Percentiles rank a stretch among this genome's conserved stretches.
Evolutionary conservation across 75 land plant species (phyloP).

Genomic region (Pinus taeda): DNA sequence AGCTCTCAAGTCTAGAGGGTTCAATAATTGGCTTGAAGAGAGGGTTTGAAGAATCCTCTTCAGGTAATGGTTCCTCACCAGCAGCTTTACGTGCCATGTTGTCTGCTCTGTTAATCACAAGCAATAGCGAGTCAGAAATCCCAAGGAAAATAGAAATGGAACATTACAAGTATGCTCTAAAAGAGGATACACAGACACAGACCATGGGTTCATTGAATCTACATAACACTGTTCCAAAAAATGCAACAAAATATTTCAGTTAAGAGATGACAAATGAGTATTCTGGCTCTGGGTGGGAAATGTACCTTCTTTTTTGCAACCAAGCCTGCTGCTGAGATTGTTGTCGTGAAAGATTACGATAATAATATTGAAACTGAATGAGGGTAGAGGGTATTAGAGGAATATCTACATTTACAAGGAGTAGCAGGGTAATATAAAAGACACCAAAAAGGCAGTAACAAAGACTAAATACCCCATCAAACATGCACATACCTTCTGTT

Average conservation of each 20-base stretch:
- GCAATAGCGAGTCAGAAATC: not conserved
- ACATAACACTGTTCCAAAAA: not conserved
- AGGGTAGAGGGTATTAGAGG: not conserved
- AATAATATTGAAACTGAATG: conserved; percentile 83
- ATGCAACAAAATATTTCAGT: not conserved
- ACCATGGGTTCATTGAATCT: not conserved
- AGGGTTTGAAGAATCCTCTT: conserved; percentile 92
- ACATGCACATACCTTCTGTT: conserved; percentile 68
- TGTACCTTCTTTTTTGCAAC: conserved; percentile 92
- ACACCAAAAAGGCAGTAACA: not conserved
- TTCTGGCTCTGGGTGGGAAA: not conserved
- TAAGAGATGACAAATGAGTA: too few relatives aligned
- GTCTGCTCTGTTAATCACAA: conserved; percentile 55
- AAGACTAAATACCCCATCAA: conserved; percentile 2
- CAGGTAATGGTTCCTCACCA: conserved; percentile 92
- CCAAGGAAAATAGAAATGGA: not conserved
- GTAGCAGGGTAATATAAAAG: not conserved
- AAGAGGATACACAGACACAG: not conserved
- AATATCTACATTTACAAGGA: not conserved
- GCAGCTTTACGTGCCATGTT: conserved; percentile 77
- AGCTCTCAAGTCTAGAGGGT: conserved; percentile 93
- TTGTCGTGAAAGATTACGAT: conserved; percentile 82
- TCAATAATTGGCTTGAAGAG: conserved; percentile 83
- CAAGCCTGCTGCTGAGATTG: conserved; percentile 97
- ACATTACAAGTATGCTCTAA: not conserved